Base-by-base conservation (phyloP, 495 filamentous ascomycete genomes). In the Penicillium chermesinum region DNA sequence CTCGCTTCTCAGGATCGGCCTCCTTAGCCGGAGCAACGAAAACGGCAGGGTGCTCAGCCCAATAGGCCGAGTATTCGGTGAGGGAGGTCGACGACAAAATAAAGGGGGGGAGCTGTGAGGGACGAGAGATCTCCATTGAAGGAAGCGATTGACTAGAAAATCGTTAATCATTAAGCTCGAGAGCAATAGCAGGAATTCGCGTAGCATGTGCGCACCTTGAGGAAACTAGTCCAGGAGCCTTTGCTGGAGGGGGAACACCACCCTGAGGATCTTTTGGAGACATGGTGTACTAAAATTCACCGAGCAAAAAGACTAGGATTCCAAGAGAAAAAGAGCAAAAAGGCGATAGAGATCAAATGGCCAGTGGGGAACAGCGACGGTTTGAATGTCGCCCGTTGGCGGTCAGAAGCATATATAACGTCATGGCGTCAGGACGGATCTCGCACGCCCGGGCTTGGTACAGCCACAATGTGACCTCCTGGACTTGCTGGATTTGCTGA, bases 61-160 rank as follows among this genome's bases (percentile, higher is more conserved):
- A 98, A 76, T 96, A 97, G 39, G 89, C 88, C 48, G 87, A 91
- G 74, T 91, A 98, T 65, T 98, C 93, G 54, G 86, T 87, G 42
- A 98, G 78, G 55, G 89, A 95, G 46, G 87, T 95, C 19, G 86
- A 82, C 41, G 88, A 91, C 33, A 96, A 84, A 66, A 98, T 96
- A 65, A 96, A 98, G 9, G 93, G 88, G 32, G 93, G 93, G n/a
- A 16, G 93, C 91, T 25, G 93, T 96, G 67, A 97, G 74, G 44
- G 89, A 89, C 10, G 91, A 87, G 37, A 98, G 82, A 58, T 98
- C 93, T 58, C 94, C 93, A 69, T 89, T 95, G 76, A 96, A 97
- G 15, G 89, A 93, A 32, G 93, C 88, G 59, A 98, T 89, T 20
- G 91, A 94, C 89, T 94, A 9, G 18, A 39, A 38, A 38, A 8